Conservation (phyloP, 2,329 filamentous ascomycete genomes). For the Penicillium sp. region DNA sequence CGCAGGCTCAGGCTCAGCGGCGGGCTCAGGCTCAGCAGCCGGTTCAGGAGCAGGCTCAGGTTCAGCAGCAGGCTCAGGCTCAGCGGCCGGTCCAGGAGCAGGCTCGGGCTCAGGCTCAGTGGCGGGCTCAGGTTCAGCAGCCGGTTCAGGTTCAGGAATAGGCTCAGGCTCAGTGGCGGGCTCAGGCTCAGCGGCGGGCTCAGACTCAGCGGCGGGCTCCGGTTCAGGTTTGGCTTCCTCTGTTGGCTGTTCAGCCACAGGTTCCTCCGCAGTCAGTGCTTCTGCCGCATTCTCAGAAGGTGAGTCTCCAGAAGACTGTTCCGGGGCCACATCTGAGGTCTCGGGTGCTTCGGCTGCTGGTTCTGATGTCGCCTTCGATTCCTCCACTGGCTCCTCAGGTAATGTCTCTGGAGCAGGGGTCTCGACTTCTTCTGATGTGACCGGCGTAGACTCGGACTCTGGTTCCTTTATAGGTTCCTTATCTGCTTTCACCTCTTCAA, state of each 20-base stretch:
- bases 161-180: constrained; percentile 2
- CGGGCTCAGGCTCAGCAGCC: too few relatives aligned
- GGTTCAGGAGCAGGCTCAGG: not conserved
- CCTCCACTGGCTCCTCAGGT: not conserved
- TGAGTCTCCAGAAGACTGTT: not conserved
- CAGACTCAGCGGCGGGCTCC: constrained; percentile 17
- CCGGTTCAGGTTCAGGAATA: constrained; percentile 7
- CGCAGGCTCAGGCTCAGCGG: constrained; percentile 4
- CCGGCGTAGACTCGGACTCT: too few relatives aligned
- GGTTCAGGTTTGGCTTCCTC: not conserved
- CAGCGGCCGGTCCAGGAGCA: not conserved
- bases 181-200: constrained; percentile 15
- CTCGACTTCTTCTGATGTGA: too few relatives aligned
- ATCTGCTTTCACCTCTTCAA: not conserved
- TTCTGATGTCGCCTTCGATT: not conserved
- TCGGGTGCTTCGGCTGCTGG: not conserved
- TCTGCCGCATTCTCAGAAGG: not conserved
- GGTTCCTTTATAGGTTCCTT: not conserved
- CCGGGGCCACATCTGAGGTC: not conserved
- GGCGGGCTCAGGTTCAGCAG: constrained; percentile 7
- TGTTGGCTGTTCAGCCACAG: not conserved
- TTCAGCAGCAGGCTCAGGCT: not conserved
- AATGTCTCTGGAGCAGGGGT: not conserved
- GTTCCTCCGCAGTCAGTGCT: not conserved
- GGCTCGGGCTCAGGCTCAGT: constrained; percentile 9